A percentile compares a stretch with the other conserved stretches of the same genome.
phyloP scores from a whole-genome alignment of 768 basidiomycete species.

The Daedalea quercina region DNA sequence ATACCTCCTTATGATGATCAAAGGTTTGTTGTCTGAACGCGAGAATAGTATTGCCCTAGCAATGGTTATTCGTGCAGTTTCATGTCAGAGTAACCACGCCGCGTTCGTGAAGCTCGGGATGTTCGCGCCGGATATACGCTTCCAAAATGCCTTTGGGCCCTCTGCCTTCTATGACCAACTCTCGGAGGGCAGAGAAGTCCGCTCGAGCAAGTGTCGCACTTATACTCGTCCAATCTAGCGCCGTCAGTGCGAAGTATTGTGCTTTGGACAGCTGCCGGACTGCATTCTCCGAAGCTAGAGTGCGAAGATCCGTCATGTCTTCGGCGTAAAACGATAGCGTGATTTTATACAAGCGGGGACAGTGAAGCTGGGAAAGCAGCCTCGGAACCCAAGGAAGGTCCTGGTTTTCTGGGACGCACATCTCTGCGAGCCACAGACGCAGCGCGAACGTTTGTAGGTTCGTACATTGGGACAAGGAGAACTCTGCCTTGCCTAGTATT shows the following conservation, averaged over 20 bases:
- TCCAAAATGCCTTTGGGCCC: not conserved
- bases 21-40: no score
- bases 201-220: not conserved
- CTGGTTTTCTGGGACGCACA: constrained; percentile 19
- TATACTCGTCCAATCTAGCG: not conserved
- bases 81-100: not conserved
- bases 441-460: constrained; percentile 14
- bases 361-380: constrained; percentile 12
- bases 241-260: constrained; percentile 14
- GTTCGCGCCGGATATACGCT: not conserved
- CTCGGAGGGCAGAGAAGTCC: not conserved
- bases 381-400: constrained; percentile 16
- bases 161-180: not conserved
- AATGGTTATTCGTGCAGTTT: not conserved
- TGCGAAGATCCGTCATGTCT: constrained; percentile 15
- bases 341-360: constrained; percentile 9
- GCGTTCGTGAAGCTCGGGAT: not conserved
- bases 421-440: constrained; percentile 15
- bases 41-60: no score
- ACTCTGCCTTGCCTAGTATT: not conserved
- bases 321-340: constrained; percentile 16
- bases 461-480: constrained; percentile 10
- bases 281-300: constrained; percentile 18
- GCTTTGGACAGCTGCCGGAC: not conserved
- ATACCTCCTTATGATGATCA: no score